Evolutionary conservation across 2,329 filamentous ascomycete species (phyloP), one percentile per base, ranked within the genome.

Genomic region (Bipolaris sorokiniana): DNA sequence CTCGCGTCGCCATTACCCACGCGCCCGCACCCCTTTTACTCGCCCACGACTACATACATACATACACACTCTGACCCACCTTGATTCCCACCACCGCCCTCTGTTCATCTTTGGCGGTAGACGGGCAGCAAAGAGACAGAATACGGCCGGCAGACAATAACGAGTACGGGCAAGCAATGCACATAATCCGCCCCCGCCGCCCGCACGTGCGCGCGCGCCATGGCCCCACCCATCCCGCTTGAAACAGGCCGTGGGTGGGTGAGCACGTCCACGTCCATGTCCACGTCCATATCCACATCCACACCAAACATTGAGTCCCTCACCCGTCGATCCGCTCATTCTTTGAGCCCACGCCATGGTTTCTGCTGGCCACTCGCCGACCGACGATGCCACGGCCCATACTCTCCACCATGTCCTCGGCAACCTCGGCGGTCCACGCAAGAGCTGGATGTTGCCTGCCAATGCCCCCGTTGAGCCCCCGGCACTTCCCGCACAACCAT

Each of bases 391-490:
- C 33, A 65, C 59, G 28, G 60, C 63, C 18, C 61, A 58, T 26
- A 68, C 71, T 1, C 67, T 76, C 51, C 63, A 68, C 52, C 53
- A 60, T 49, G 70, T 67, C 1, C 62, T 76, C 49, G 72, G 73
- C 26, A 71, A 64, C 26, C 59, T 74, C 20, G 72, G 72, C 13
- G 70, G 67, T 1, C 60, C 52, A 33, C 66, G 64, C 26, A 76
- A 72, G 62, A 62, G 67, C 38, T 76, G 73, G 73, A 75, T 76
- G 72, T 13, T 31, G 53, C 54, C 54, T 23, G 13, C 34, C 4
- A 31, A 22, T 31, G 38, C 26, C 23, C 46, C 51, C n/a, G 16
- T 18, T 15, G 23, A 28, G 11, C 48, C 18, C 16, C 54, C 28
- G 22, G 13, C 47, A 15, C 22, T 51, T 18, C 38, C 49, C 18